These are phyloP conservation scores for Zanthoxylum bungeanum DNA, from an alignment of 345 rosid species.

Conservation along the genomic window DNA sequence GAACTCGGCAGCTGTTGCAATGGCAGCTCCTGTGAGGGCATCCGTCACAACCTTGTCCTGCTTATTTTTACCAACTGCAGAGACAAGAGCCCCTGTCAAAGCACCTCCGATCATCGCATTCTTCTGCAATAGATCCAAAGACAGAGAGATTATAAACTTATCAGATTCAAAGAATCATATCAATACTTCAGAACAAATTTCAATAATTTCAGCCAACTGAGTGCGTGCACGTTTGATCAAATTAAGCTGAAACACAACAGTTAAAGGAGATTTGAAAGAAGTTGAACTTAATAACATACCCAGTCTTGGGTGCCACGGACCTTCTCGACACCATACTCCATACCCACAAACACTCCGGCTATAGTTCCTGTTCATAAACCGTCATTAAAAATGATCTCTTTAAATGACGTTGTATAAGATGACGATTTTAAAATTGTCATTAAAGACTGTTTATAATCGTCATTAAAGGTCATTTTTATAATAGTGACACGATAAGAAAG, in stretches of 20 bases:
- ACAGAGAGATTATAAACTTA: neutral
- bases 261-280: neutral
- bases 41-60: constrained; percentile 52
- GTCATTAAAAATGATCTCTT: no score
- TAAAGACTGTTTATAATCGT: no score
- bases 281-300: constrained; percentile 36
- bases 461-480: no score
- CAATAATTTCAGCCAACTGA: neutral
- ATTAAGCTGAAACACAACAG: neutral
- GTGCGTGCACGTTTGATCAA: no score
- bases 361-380: constrained; percentile 67
- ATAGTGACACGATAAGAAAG: no score
- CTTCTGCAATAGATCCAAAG: constrained; percentile 48
- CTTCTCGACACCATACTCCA: constrained; percentile 69
- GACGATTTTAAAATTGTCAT: no score
- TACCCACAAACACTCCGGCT: constrained; percentile 71
- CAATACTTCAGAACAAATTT: neutral
- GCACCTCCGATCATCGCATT: constrained; percentile 91
- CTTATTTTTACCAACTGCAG: constrained; percentile 46
- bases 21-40: constrained; percentile 76
- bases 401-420: no score
- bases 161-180: neutral
- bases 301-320: constrained; percentile 75
- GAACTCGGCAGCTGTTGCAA: no score
- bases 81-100: constrained; percentile 65